A percentile compares a stretch with the other conserved stretches of the same genome.
Evolutionary conservation across 148 eudicot genomes (phyloP).

Genomic region (Vaccinium corymbosum): DNA sequence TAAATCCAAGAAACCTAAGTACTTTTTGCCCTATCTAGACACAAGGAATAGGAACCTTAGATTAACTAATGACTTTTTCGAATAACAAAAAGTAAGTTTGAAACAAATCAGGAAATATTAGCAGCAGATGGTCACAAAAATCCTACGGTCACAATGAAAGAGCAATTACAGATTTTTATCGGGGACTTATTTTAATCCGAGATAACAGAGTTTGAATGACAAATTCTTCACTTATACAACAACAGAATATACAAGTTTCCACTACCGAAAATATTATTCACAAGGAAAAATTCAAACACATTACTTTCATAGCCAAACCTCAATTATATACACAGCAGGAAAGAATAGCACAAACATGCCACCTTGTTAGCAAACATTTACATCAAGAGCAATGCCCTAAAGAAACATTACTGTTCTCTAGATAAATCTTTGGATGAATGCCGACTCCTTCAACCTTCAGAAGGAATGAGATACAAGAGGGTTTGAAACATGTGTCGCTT

Average conservation of each 20-base stretch:
- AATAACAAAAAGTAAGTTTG: not conserved
- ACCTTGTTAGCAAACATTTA: not conserved
- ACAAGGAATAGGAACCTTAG: not conserved
- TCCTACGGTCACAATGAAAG: not conserved
- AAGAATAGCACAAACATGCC: slow-evolving; percentile 5
- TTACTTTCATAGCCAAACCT: not conserved
- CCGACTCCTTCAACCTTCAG: slow-evolving; percentile 8
- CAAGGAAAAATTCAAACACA: not conserved
- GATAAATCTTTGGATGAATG: not conserved
- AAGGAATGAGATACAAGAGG: slow-evolving; percentile 1
- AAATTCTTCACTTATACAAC: not conserved
- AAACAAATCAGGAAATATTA: not conserved
- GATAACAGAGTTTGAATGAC: not conserved
- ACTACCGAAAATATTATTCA: not conserved
- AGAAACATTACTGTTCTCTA: slow-evolving; percentile 9
- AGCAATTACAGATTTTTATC: not conserved
- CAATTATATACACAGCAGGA: slow-evolving; percentile 12
- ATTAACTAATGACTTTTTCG: not conserved
- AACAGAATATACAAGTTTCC: not conserved
- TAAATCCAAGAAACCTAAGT: not conserved
- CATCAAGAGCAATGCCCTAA: not conserved
- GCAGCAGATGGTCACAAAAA: not conserved
- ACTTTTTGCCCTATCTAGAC: not conserved
- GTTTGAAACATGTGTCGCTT: not conserved
- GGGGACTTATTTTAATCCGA: not conserved